Evolutionary conservation across 805 yeast genomes (phyloP).

Genomic region (Candida golubevii): DNA sequence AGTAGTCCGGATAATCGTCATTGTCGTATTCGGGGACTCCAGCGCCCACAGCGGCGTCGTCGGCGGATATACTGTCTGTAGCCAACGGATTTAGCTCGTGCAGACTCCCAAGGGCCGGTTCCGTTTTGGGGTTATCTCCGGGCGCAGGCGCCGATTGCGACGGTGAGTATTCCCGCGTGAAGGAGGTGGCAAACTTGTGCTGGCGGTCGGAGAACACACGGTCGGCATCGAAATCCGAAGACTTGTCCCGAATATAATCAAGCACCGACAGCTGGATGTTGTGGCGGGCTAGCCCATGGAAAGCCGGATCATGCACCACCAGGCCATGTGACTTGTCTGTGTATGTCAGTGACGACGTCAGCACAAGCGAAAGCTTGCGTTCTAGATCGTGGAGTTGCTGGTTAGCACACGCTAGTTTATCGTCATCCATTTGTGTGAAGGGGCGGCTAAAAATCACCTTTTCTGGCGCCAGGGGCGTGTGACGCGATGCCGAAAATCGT

Average conservation of each 20-base stretch:
- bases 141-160: neutral
- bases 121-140: neutral
- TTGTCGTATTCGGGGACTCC: neutral
- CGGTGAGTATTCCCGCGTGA: constrained; percentile 24
- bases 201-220: constrained; percentile 37
- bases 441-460: neutral
- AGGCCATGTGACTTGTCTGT: constrained; percentile 20
- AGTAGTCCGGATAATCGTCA: constrained; percentile 3
- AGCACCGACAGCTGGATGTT: constrained; percentile 32
- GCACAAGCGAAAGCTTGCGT: constrained; percentile 30
- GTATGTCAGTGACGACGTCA: constrained; percentile 27
- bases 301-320: constrained; percentile 19
- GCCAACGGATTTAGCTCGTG: neutral
- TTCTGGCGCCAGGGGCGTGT: too few relatives aligned
- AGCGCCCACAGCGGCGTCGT: neutral
- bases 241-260: constrained; percentile 28
- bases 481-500: too few relatives aligned
- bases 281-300: constrained; percentile 23
- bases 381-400: constrained; percentile 28
- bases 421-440: constrained; percentile 5
- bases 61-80: neutral
- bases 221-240: constrained; percentile 28
- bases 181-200: constrained; percentile 27
- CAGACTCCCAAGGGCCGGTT: neutral
- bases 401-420: constrained; percentile 26